These are phyloP conservation scores for Cryptosporidium tyzzeri DNA, from an alignment of 169 alveolate genomes.

Conservation along the genomic window DNA sequence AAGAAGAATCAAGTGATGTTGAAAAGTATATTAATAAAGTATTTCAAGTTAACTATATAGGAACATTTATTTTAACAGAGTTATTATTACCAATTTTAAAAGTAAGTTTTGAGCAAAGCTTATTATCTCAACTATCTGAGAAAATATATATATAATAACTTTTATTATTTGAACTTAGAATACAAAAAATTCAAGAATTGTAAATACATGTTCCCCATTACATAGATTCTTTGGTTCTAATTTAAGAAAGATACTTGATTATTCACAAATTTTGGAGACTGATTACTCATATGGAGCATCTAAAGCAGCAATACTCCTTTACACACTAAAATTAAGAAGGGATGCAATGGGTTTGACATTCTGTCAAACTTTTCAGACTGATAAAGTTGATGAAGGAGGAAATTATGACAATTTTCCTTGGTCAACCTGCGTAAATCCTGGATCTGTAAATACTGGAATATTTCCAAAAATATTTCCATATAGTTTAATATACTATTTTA, in stretches of 20 bases:
- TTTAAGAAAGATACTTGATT: conserved; percentile 37
- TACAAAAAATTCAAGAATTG: conserved; percentile 51
- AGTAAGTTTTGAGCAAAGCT: neutral
- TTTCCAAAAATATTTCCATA: conserved; percentile 39
- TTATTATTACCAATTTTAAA: conserved; percentile 33
- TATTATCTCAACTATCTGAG: neutral
- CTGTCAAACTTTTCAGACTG: neutral
- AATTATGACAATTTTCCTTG: conserved; percentile 23
- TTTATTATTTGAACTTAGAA: conserved; percentile 12
- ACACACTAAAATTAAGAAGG: conserved; percentile 50
- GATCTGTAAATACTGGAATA: conserved; percentile 51
- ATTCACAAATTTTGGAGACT: conserved; percentile 19
- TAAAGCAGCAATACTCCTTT: conserved; percentile 63
- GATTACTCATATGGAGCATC: conserved; percentile 63
- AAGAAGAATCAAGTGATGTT: neutral
- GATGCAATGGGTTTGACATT: conserved; percentile 71
- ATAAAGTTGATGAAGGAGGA: neutral
- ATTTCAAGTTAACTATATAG: conserved; percentile 50
- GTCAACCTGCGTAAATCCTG: conserved; percentile 76
- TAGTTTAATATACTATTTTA: conserved; percentile 6
- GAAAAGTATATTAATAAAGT: neutral
- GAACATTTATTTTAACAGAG: conserved; percentile 58
- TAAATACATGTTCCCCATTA: conserved; percentile 64
- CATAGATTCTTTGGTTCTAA: conserved; percentile 63
- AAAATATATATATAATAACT: neutral